Base-by-base conservation (phyloP, 179 eudicot genomes). In the Beta macrorhiza region DNA sequence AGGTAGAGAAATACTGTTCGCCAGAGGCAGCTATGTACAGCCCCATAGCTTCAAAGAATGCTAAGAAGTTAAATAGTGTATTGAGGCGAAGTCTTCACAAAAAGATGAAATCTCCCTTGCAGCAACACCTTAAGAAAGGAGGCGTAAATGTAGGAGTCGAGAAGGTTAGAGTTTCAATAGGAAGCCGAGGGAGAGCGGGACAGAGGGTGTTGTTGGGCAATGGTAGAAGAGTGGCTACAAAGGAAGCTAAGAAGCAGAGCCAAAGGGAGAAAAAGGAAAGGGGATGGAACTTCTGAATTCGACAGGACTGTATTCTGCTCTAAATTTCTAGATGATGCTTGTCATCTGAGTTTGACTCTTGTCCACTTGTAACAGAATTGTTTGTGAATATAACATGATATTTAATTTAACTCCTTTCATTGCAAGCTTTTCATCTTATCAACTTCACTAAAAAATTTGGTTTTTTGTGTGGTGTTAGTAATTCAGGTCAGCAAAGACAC, bases 141-240 rank as follows among this genome's bases (percentile, higher is more conserved):
- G 95, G 92, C 16, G 87, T 89, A 12, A 92, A 87, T 83, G 91
- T 92, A 29, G 97, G 92, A 13, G 85, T 83, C 88, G 97, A 95
- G 72, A 93, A 91, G 86, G 89, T 92, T 47, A 87, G 98, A 82
- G 90, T 93, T 17, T 93, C 98, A 0, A 92, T 95, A 65, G 93
- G 94, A 25, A 83, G 89, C 62, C 89, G 98, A 61, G 95, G 93
- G 59, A 90, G 88, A 81, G 61, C 82, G 83, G 91, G 91, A 44
- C 91, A 89, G 52, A 87, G 93, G 85, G 87, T 88, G 7, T 80
- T 89, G 42, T 89, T 83, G 75, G 89, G 90, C 25, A 90, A 61
- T 78, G 84, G 83, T 49, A 89, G 89, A 82, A 82, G 92, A 79
- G 57, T 51, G n/a, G 73, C 79, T 47, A 61, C 63, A 58, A 82